A percentile compares a stretch with the other conserved stretches of the same genome.
phyloP scores from a whole-genome alignment of 768 basidiomycete genomes.

The Cyclocybe cylindracea region DNA sequence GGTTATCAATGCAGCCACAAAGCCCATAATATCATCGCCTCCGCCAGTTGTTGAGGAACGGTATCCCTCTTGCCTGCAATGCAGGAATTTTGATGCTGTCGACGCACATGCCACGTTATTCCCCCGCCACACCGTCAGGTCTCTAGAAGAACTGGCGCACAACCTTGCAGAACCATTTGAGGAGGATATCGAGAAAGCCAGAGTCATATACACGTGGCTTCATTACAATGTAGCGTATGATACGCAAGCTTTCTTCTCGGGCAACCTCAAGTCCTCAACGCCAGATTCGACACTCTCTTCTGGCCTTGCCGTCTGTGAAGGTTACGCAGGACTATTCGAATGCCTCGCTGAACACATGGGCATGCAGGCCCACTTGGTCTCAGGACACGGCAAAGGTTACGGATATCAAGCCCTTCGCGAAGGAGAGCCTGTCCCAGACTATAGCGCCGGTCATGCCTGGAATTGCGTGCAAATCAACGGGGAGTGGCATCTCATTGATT shows the following conservation, averaged over 20 bases:
- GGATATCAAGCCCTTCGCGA: conserved; percentile 36
- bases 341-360: conserved; percentile 39
- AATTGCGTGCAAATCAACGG: conserved; percentile 45
- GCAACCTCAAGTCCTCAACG: conserved; percentile 36
- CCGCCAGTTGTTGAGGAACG: neutral
- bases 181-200: conserved; percentile 44
- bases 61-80: conserved; percentile 37
- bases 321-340: conserved; percentile 46
- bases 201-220: conserved; percentile 49
- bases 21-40: conserved; percentile 6
- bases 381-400: conserved; percentile 48
- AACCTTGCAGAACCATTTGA: conserved; percentile 42
- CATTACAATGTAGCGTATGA: conserved; percentile 50
- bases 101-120: conserved; percentile 46
- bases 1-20: conserved; percentile 17
- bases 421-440: conserved; percentile 35
- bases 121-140: conserved; percentile 39
- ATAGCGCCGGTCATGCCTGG: conserved; percentile 48
- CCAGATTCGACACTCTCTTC: conserved; percentile 39
- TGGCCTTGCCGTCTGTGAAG: conserved; percentile 51
- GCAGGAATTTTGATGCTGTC: conserved; percentile 41
- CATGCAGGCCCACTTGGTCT: conserved; percentile 39
- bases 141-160: conserved; percentile 39
- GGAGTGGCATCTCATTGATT: conserved; percentile 47
- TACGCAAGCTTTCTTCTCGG: conserved; percentile 41